Evolutionary conservation across 495 filamentous ascomycete species (phyloP), one percentile per base, ranked within the genome.

Genomic region (Penicillium robsamsonii): DNA sequence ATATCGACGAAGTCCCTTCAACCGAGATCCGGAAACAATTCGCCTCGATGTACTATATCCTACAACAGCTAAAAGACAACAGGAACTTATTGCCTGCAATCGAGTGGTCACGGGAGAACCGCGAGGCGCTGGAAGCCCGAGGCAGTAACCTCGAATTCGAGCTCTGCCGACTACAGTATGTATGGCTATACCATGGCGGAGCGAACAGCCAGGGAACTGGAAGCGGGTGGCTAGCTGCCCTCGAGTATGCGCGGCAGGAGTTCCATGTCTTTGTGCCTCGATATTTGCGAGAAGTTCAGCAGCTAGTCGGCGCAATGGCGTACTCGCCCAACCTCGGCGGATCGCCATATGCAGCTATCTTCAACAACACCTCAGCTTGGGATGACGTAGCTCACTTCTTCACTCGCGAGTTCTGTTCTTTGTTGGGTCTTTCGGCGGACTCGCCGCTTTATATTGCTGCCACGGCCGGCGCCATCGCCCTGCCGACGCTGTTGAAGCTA

Each of bases 61-160:
- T 99, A 5, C 80, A 87, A 52, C 78, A 92, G 33, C 73, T 99
- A 44, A 86, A 86, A 50, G 73, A 81, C 8, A 70, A 80, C 5
- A 79, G 79, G 22, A 88, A 97, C 60, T 81, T 97, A 4, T 61
- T 76, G 0, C 91, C 91, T 0, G 94, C 94, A 3, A 97, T 97
- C 20, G 70, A 80, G 52, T 99, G 94, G 94, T 88, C 95, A 0
- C 75, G 86, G 15, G 68, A 79, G 2, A 85, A 96, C 59, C 84
- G 83, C 38, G 68, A 68, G 15, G 75, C 83, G 22, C 77, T 99
- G 24, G 91, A 96, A 60, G 79, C 81, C 1, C 81, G 94, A 40
- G 95, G 93, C 4, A 92, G 88, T 60, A 96, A 95, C 59, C 82
- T 99, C 3, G 93, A 97, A 66, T 99, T 96, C 49, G 93, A 99